Evolutionary conservation across 1,139 yeast genomes (phyloP), one percentile per base, ranked within the genome.

Genomic region (Yueomyces sp.): DNA sequence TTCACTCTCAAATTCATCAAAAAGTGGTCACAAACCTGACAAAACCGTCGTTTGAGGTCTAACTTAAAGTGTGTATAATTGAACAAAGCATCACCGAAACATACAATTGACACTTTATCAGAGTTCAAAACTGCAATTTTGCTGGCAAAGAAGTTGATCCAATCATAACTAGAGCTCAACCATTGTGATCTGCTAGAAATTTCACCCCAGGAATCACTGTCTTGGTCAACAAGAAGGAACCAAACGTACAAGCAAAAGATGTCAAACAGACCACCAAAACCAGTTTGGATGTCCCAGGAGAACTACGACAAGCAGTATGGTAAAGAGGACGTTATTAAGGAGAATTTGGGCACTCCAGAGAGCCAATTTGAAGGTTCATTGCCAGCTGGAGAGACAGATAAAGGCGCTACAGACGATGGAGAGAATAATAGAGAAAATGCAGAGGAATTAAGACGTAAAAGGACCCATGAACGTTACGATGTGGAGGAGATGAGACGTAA

Each of bases 201-300:
- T 19, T 19, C 19, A 19, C 19, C 19, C 19, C 19, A 19, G 19
- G 19, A 29, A 29, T 29, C 9, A 29, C 31, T 29, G 9, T 29
- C 31, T 6, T 6, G 31, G 9, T 8, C 6, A 29, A 2, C 8
- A 29, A 29, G 9, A 6, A 6, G 6, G 31, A 29, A 29, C 9
- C 6, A 29, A 6, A 29, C 8, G 9, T 8, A 29, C 9, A 29
- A 8, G 9, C 8, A 29, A 6, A 29, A 29, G 31, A 29, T 29
- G 31, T 29, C 31, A 29, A 6, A 6, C 6, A 50, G 46, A 39
- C 60, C 61, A 31, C 61, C 57, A 36, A 57, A 59, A 43, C 62
- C 65, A 36, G 52, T 56, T 35, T 63, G 68, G 68, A 62, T 64
- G 66, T 55, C 64, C 31, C 62, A 63, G 38, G 67, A 58, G 43